Evolutionary conservation across 768 basidiomycete species (phyloP).

Genomic region (Asterophora parasitica): DNA sequence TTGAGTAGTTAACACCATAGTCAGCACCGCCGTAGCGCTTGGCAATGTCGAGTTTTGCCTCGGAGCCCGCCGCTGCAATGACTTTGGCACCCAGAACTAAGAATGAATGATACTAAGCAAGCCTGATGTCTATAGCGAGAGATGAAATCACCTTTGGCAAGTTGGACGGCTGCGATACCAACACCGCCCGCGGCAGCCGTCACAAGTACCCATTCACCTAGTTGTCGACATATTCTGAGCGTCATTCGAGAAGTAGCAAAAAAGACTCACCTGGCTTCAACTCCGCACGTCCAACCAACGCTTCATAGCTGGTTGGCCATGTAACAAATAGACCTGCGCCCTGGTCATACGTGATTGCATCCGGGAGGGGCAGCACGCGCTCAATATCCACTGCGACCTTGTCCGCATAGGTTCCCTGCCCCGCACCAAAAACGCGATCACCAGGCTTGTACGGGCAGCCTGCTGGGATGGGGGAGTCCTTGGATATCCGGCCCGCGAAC

Average conservation of each 20-base stretch:
- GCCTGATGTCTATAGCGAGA: neutral
- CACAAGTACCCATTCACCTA: constrained; percentile 89
- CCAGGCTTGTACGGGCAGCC: constrained; percentile 78
- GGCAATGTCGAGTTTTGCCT: constrained; percentile 74
- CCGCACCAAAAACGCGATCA: constrained; percentile 83
- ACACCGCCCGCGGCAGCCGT: constrained; percentile 97
- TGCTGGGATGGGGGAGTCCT: constrained; percentile 67
- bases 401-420: constrained; percentile 79
- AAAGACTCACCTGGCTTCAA: constrained; percentile 59
- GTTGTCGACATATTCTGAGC: neutral
- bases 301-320: constrained; percentile 93
- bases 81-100: constrained; percentile 87
- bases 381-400: constrained; percentile 53
- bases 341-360: constrained; percentile 74
- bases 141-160: constrained; percentile 73
- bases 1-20: constrained; percentile 73
- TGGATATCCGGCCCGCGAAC: constrained; percentile 75
- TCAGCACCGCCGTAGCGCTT: constrained; percentile 79
- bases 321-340: constrained; percentile 85
- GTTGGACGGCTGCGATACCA: constrained; percentile 86
- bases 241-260: neutral
- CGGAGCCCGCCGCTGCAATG: constrained; percentile 86
- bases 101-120: neutral
- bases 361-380: constrained; percentile 61
- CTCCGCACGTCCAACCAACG: constrained; percentile 77